Conservation (phyloP, 352 stramenopile species). For the Phytopythium ostracodes region DNA sequence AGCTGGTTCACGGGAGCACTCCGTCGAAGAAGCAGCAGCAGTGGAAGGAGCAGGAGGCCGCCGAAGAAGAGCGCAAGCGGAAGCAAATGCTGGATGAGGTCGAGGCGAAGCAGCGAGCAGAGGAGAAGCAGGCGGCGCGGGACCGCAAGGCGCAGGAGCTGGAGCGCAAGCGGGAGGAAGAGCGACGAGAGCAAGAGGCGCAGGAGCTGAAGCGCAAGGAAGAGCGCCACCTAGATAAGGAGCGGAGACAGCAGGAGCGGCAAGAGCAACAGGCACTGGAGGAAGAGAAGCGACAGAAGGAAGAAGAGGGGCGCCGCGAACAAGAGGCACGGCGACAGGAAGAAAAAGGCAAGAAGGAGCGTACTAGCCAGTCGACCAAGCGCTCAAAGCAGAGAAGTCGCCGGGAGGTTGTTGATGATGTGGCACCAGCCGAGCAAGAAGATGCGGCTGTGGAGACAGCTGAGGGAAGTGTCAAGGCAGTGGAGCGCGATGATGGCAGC, state of each 20-base stretch:
- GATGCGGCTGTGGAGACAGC: no score
- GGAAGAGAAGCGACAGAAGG: constrained; percentile 13
- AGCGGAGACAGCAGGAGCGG: constrained; percentile 10
- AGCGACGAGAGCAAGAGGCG: constrained; percentile 20
- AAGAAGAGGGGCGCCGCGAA: constrained; percentile 7
- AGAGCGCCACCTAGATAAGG: constrained; percentile 15
- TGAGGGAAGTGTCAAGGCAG: not conserved
- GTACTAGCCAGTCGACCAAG: not conserved
- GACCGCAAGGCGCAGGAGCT: constrained; percentile 21
- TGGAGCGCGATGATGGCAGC: not conserved
- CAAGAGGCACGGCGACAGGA: constrained; percentile 1
- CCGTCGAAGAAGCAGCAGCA: constrained; percentile 13
- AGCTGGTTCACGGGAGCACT: constrained; percentile 15
- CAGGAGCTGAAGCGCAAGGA: constrained; percentile 17
- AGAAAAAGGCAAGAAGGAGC: not conserved
- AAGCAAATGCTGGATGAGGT: constrained; percentile 27
- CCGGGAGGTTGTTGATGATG: not conserved
- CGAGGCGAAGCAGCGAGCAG: constrained; percentile 23
- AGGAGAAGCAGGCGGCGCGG: constrained; percentile 18
- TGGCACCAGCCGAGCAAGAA: not conserved
- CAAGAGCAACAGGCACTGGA: constrained; percentile 10
- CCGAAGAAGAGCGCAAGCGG: constrained; percentile 30
- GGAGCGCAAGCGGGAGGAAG: constrained; percentile 19
- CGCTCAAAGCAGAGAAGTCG: not conserved
- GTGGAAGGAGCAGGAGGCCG: constrained; percentile 29